A percentile compares a stretch with the other conserved stretches of the same genome.
Conservation (phyloP, 768 basidiomycete genomes). For the Boletus tomentosulus region DNA sequence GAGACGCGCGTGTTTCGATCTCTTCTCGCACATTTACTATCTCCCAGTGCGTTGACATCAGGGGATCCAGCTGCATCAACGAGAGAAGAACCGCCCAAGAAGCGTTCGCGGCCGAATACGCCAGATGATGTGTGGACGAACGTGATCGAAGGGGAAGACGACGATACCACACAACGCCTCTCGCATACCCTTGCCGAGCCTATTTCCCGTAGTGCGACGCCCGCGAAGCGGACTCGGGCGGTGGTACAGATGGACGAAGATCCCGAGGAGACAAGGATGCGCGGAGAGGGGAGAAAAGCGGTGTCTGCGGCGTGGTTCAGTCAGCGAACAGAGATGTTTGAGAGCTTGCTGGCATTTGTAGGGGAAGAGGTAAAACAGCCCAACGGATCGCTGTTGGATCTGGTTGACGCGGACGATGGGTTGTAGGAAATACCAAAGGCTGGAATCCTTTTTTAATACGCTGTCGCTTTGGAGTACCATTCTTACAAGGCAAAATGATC, state of each 20-base stretch:
- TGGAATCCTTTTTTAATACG: not conserved
- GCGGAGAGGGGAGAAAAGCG: constrained; percentile 28
- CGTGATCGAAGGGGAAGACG: constrained; percentile 34
- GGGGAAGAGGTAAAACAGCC: constrained; percentile 66
- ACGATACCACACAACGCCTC: constrained; percentile 2
- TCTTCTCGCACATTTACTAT: constrained; percentile 60
- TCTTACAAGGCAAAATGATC: not conserved
- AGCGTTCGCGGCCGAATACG: constrained; percentile 42
- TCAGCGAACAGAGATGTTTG: constrained; percentile 69
- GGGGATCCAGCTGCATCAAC: not conserved
- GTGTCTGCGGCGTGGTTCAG: constrained; percentile 49
- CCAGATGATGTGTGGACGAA: constrained; percentile 43
- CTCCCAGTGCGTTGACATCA: constrained; percentile 25
- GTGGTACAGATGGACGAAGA: constrained; percentile 29
- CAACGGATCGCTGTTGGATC: constrained; percentile 53
- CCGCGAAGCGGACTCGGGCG: constrained; percentile 18
- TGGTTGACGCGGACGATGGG: constrained; percentile 44
- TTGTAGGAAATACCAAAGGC: constrained; percentile 12
- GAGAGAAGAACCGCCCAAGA: constrained; percentile 36
- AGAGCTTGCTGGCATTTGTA: constrained; percentile 60
- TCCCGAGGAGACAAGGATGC: constrained; percentile 19
- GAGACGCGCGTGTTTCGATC: constrained; percentile 63
- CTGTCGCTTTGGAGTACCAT: not conserved
- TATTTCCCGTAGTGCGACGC: not conserved
- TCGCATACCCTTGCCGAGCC: constrained; percentile 3